A percentile compares a stretch with the other conserved stretches of the same genome.
Evolutionary conservation across 164 flowering plant genomes (phyloP).

Genomic region (Chimonanthus praecox): DNA sequence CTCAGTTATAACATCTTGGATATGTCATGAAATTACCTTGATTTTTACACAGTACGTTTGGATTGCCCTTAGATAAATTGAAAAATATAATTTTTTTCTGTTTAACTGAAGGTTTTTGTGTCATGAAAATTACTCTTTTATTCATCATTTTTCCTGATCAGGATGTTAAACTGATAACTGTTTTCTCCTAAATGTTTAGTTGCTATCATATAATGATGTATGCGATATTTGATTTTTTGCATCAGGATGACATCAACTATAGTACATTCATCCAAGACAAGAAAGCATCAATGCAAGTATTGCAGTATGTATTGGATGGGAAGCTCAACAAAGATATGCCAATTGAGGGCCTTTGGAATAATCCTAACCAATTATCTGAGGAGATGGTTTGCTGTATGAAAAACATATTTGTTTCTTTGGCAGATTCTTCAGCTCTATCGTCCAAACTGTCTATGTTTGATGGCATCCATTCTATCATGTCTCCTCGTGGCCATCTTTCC

Average conservation of each 20-base stretch:
- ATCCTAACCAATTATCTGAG: constrained; percentile 64
- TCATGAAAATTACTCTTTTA: neutral
- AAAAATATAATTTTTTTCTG: neutral
- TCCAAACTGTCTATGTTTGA: constrained; percentile 31
- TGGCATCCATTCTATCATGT: constrained; percentile 28
- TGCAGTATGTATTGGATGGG: constrained; percentile 17
- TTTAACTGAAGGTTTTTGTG: neutral
- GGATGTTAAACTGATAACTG: neutral
- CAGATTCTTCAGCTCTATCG: constrained; percentile 42
- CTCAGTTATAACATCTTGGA: no score
- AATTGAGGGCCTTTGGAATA: constrained; percentile 44
- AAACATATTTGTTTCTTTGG: constrained; percentile 63
- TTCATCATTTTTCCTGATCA: neutral
- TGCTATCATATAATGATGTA: neutral
- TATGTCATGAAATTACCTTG: neutral
- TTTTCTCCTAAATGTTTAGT: neutral
- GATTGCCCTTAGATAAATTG: neutral
- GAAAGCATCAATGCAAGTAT: constrained; percentile 14
- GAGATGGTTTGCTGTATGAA: constrained; percentile 82
- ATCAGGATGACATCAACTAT: constrained; percentile 28
- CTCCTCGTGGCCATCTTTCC: constrained; percentile 51
- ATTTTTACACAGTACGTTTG: neutral
- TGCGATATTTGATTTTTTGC: constrained; percentile 10
- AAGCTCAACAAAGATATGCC: constrained; percentile 32
- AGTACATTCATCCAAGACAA: constrained; percentile 8